These are phyloP conservation scores for Tinospora cordifolia DNA, from an alignment of 164 flowering plant genomes.

Conservation along the genomic window DNA sequence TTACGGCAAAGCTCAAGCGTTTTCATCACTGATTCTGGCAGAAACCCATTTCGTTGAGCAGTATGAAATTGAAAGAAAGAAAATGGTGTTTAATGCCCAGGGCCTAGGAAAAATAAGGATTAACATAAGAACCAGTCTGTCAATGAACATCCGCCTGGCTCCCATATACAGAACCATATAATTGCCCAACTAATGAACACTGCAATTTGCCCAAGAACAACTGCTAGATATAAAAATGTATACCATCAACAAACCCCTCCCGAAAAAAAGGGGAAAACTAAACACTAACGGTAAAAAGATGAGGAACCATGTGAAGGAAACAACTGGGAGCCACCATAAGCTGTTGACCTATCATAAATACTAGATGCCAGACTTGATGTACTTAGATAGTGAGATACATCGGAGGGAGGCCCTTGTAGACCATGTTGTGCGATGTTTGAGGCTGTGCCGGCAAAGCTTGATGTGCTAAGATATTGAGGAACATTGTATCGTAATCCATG, in stretches of 20 bases:
- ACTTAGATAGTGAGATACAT: constrained; percentile 17
- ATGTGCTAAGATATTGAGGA: no score
- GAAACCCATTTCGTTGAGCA: no score
- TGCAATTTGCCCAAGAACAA: neutral
- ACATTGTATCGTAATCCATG: no score
- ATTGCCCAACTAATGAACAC: neutral
- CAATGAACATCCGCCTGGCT: neutral
- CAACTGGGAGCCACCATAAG: constrained; percentile 30
- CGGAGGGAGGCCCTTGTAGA: neutral
- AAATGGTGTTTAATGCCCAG: no score
- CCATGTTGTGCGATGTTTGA: constrained; percentile 1
- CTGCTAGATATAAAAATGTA: neutral
- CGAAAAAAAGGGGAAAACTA: no score
- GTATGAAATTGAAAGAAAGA: no score
- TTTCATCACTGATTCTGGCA: no score
- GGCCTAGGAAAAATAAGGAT: no score
- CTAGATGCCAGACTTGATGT: constrained; percentile 27
- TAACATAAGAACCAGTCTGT: no score
- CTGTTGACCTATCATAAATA: constrained; percentile 25
- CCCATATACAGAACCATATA: neutral
- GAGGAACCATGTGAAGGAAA: constrained; percentile 35
- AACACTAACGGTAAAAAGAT: constrained; percentile 1
- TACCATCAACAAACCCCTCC: neutral
- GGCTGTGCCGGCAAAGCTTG: constrained; percentile 23
- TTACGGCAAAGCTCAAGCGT: no score